These are phyloP conservation scores for Pythium guiyangense DNA, from an alignment of 352 stramenopile species.

Conservation along the genomic window DNA sequence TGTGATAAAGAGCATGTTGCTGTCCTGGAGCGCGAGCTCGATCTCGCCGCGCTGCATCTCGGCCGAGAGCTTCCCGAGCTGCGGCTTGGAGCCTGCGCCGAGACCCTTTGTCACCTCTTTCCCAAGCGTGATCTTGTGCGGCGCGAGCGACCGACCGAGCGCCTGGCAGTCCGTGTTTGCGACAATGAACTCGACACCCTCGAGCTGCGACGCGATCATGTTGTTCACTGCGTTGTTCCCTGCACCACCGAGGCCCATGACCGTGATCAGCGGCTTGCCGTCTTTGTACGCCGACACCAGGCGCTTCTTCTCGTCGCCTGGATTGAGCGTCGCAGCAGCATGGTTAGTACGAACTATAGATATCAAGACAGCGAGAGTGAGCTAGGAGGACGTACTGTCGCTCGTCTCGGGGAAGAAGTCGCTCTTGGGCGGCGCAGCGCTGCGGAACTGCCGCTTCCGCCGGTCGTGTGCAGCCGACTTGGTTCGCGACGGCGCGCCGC, in stretches of 20 bases:
- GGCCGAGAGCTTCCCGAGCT: conserved; percentile 76
- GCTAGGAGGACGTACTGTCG: conserved; percentile 3
- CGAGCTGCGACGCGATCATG: conserved; percentile 85
- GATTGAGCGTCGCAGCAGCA: neutral
- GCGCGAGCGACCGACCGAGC: conserved; percentile 67
- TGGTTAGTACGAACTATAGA: neutral
- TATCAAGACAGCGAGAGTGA: neutral
- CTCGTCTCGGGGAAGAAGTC: conserved; percentile 11
- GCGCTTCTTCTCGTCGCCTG: conserved; percentile 37
- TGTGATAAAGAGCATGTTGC: conserved; percentile 96
- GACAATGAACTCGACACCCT: conserved; percentile 94
- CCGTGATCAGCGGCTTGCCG: conserved; percentile 81
- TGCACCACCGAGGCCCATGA: conserved; percentile 79
- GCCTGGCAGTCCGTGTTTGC: conserved; percentile 95
- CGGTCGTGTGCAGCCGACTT: conserved; percentile 7
- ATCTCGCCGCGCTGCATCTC: conserved; percentile 90
- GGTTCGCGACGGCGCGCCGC: neutral
- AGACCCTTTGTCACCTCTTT: conserved; percentile 84
- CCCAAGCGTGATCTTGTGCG: conserved; percentile 79
- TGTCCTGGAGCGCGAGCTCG: conserved; percentile 81
- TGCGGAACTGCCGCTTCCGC: conserved; percentile 17
- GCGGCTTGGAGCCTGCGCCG: conserved; percentile 74
- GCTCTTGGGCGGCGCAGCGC: neutral
- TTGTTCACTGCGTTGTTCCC: conserved; percentile 89
- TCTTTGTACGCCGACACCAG: conserved; percentile 65